These are phyloP conservation scores for Diphasiastrum complanatum DNA, from an alignment of 83 land plant genomes.

Conservation along the genomic window DNA sequence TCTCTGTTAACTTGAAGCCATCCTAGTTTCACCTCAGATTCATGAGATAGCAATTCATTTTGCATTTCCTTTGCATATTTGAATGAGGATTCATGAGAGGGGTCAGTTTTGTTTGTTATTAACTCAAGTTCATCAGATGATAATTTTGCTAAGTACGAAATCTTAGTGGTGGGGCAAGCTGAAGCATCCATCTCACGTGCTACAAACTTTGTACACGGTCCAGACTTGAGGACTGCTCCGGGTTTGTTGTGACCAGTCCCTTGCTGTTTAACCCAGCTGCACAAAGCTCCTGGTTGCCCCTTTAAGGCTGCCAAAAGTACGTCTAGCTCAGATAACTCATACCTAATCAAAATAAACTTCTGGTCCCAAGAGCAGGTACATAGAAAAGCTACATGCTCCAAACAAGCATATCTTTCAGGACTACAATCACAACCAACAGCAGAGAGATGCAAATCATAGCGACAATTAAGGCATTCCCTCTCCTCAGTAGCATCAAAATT, in stretches of 20 bases:
- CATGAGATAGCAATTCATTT: too few species aligned
- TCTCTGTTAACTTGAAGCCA: too few species aligned
- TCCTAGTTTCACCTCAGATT: too few species aligned
- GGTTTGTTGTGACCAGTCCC: not conserved
- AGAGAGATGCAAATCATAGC: slow-evolving; percentile 81
- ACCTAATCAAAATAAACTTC: slow-evolving; percentile 53
- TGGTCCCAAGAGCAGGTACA: slow-evolving; percentile 56
- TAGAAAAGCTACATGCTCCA: slow-evolving; percentile 57
- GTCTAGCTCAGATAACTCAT: slow-evolving; percentile 49
- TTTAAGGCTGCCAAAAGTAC: slow-evolving; percentile 58
- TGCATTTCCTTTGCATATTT: too few species aligned
- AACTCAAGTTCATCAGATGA: too few species aligned
- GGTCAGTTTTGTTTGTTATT: too few species aligned
- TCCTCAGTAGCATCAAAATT: slow-evolving; percentile 51
- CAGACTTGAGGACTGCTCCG: not conserved
- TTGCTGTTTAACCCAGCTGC: slow-evolving; percentile 16
- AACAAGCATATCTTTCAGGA: slow-evolving; percentile 65
- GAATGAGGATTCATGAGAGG: too few species aligned
- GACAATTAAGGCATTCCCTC: slow-evolving; percentile 66
- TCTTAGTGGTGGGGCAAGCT: not conserved
- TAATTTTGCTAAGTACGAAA: not conserved
- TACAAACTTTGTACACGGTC: not conserved
- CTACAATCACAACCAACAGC: slow-evolving; percentile 75
- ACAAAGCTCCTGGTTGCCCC: slow-evolving; percentile 38
- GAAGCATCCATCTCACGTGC: not conserved